A percentile compares a stretch with the other conserved stretches of the same genome.
These are phyloP conservation scores for Flueggea neowawraea DNA, from an alignment of 441 rosid genomes.

Conservation along the genomic window DNA sequence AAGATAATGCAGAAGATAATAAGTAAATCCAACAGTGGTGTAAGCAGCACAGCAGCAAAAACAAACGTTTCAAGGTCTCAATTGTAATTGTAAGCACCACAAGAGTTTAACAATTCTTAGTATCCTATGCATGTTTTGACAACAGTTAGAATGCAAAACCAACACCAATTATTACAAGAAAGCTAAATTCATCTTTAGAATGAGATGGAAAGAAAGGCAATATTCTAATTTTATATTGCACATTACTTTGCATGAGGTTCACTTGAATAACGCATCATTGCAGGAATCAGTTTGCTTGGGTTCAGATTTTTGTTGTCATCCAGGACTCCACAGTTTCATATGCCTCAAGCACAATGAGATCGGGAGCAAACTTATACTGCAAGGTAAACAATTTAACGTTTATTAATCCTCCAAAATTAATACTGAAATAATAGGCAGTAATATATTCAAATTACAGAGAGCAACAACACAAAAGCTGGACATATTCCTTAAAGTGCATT, in stretches of 20 bases:
- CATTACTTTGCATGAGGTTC: slow-evolving; percentile 99
- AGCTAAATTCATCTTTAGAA: too few relatives aligned
- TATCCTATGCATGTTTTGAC: too few relatives aligned
- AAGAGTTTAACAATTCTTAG: too few relatives aligned
- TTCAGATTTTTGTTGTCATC: slow-evolving; percentile 91
- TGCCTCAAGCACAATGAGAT: slow-evolving; percentile 93
- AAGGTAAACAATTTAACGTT: slow-evolving; percentile 9
- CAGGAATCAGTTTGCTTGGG: slow-evolving; percentile 93
- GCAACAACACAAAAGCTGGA: background rate
- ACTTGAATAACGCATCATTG: slow-evolving; percentile 99
- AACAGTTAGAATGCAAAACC: too few relatives aligned
- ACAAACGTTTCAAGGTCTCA: too few relatives aligned
- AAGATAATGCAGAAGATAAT: too few relatives aligned
- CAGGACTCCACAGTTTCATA: slow-evolving; percentile 99
- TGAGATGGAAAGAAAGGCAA: too few relatives aligned
- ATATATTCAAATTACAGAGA: slow-evolving; percentile 6
- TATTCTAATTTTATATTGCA: background rate
- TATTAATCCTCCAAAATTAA: slow-evolving; percentile 13
- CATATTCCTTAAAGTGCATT: too few relatives aligned
- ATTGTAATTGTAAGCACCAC: too few relatives aligned
- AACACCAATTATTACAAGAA: too few relatives aligned
- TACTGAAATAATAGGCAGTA: slow-evolving; percentile 11
- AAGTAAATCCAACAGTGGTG: too few relatives aligned
- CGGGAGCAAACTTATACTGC: slow-evolving; percentile 99
- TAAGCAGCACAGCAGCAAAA: too few relatives aligned